A percentile compares a stretch with the other conserved stretches of the same genome.
Conservation (phyloP, 805 yeast genomes). For the Nakazawaea holstii region DNA sequence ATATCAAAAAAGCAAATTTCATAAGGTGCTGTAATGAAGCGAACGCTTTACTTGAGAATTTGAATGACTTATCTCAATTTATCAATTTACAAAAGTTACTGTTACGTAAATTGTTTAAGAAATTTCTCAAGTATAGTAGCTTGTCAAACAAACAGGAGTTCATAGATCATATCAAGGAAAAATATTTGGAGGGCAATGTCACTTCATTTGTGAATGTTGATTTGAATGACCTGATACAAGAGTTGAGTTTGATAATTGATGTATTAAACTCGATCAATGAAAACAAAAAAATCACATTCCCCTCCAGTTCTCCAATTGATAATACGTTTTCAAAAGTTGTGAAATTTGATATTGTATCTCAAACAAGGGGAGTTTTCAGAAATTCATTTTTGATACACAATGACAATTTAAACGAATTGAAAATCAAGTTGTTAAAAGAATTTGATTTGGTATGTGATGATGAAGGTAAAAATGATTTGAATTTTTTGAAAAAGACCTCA, state of each 20-base stretch:
- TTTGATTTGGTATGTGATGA: constrained; percentile 32
- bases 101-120: constrained; percentile 67
- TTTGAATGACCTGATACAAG: constrained; percentile 55
- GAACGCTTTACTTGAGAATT: constrained; percentile 38
- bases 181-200: constrained; percentile 29
- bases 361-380: constrained; percentile 29
- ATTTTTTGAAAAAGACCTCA: constrained; percentile 2
- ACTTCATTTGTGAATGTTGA: constrained; percentile 58
- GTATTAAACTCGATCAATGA: constrained; percentile 24
- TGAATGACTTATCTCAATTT: constrained; percentile 66
- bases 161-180: constrained; percentile 24
- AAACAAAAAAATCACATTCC: neutral
- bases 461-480: constrained; percentile 13
- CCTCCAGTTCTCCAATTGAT: constrained; percentile 6
- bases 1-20: constrained; percentile 16
- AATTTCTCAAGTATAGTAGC: constrained; percentile 45
- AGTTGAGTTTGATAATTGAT: constrained; percentile 50
- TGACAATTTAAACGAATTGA: constrained; percentile 52
- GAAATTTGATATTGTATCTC: constrained; percentile 29
- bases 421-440: constrained; percentile 38
- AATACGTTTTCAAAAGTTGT: constrained; percentile 14
- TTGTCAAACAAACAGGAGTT: constrained; percentile 26
- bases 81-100: constrained; percentile 71
- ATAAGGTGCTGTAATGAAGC: constrained; percentile 28
- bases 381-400: constrained; percentile 50